These are phyloP conservation scores for Amyloporia xantha DNA, from an alignment of 768 basidiomycete genomes.

Conservation along the genomic window DNA sequence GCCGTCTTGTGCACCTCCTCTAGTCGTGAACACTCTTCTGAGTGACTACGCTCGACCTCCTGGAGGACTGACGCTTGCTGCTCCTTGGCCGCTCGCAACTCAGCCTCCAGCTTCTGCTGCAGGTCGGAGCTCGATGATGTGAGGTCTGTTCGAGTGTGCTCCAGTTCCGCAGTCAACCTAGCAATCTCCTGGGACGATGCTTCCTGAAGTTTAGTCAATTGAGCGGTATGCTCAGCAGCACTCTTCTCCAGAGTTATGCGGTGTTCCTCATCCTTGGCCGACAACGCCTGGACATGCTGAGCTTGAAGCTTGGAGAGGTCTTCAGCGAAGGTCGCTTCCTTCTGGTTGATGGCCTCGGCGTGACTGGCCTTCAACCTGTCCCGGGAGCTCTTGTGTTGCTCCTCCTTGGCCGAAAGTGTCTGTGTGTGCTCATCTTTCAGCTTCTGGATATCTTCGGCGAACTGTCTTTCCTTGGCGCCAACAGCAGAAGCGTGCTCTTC, in stretches of 20 bases:
- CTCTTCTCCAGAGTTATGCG: conserved; percentile 48
- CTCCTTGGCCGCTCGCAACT: conserved; percentile 41
- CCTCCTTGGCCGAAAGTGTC: conserved; percentile 46
- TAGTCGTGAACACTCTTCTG: conserved; percentile 45
- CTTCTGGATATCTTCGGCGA: conserved; percentile 57
- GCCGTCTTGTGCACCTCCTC: conserved; percentile 40
- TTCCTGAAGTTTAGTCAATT: conserved; percentile 46
- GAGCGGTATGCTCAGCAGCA: conserved; percentile 49
- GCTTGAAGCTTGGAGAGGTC: conserved; percentile 51
- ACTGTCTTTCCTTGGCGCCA: conserved; percentile 56
- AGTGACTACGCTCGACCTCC: conserved; percentile 50
- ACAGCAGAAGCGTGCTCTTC: conserved; percentile 67
- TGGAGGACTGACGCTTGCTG: conserved; percentile 49
- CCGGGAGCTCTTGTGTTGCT: conserved; percentile 50
- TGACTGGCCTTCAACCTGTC: conserved; percentile 60
- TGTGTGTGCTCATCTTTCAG: conserved; percentile 59
- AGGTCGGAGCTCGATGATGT: conserved; percentile 30
- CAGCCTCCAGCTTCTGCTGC: conserved; percentile 42
- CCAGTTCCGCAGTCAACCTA: conserved; percentile 36
- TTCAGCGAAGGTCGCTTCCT: conserved; percentile 57
- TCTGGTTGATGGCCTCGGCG: conserved; percentile 48
- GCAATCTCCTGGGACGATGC: conserved; percentile 49
- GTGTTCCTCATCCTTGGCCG: conserved; percentile 55
- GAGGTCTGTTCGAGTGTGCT: conserved; percentile 39
- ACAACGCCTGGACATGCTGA: conserved; percentile 49